phyloP scores from a whole-genome alignment of 441 rosid genomes.

The Syzygium syzygioides region DNA sequence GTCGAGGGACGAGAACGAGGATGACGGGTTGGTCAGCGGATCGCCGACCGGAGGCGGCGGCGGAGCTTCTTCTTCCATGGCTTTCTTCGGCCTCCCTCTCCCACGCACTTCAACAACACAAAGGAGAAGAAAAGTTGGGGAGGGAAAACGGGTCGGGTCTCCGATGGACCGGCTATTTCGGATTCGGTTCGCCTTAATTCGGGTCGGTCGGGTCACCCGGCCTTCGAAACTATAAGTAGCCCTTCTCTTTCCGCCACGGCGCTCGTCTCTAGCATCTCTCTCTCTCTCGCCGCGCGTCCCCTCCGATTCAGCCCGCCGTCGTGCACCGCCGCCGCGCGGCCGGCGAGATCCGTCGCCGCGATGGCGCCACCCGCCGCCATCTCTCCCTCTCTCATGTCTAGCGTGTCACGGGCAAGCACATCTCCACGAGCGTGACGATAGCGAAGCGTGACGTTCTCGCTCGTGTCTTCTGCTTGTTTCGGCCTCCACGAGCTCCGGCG shows the following conservation, averaged over 20 bases:
- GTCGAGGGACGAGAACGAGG: slow-evolving; percentile 49
- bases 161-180: background rate
- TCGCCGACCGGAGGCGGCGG: slow-evolving; percentile 7
- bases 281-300: background rate
- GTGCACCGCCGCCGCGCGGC: background rate
- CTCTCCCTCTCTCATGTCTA: background rate
- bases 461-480: background rate
- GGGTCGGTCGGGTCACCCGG: background rate
- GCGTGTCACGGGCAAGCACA: background rate
- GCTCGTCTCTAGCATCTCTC: no score
- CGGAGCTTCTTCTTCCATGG: background rate
- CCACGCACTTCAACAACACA: accelerated
- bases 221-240: background rate
- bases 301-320: background rate
- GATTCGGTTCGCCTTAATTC: background rate
- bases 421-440: background rate
- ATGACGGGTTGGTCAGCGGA: slow-evolving; percentile 42
- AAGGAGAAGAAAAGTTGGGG: background rate
- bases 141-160: background rate
- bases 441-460: background rate
- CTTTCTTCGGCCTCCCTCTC: background rate
- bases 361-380: background rate
- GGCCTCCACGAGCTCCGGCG: background rate
- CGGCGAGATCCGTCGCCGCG: background rate
- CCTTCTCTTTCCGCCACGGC: background rate